Evolutionary conservation across 129 eudicot genomes (phyloP).

Genomic region (Chrysanthemum seticuspe): DNA sequence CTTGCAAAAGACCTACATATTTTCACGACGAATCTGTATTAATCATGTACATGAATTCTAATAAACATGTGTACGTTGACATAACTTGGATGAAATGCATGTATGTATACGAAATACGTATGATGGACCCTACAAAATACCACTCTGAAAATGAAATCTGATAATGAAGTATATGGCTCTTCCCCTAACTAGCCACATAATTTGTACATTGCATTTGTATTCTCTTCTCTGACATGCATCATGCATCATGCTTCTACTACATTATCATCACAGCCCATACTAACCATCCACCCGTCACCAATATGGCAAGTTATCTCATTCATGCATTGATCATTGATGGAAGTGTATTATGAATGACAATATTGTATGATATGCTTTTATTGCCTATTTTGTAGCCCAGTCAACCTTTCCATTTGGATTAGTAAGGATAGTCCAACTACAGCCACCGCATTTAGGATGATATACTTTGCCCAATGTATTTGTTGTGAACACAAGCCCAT

Average conservation of each 20-base stretch:
- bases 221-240: slow-evolving; percentile 29
- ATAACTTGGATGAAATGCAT: slow-evolving; percentile 19
- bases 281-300: slow-evolving; percentile 30
- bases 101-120: neutral
- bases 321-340: slow-evolving; percentile 15
- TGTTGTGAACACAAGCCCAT: no score
- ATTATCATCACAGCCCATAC: slow-evolving; percentile 30
- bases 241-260: slow-evolving; percentile 27
- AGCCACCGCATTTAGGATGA: no score
- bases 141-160: slow-evolving; percentile 8
- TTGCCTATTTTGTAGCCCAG: neutral
- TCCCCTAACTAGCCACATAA: slow-evolving; percentile 1
- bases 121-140: slow-evolving; percentile 24
- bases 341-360: neutral
- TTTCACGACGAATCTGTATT: neutral
- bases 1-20: no score
- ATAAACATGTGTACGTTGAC: neutral
- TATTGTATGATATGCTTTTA: neutral
- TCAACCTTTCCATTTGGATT: neutral
- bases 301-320: slow-evolving; percentile 14
- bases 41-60: neutral
- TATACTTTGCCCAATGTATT: no score
- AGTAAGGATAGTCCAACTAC: no score
- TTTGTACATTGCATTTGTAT: slow-evolving; percentile 39
- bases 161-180: slow-evolving; percentile 14